Percentiles rank a stretch among this genome's conserved stretches.
These are phyloP conservation scores for Mycena amicta DNA, from an alignment of 768 basidiomycete genomes.

Conservation along the genomic window DNA sequence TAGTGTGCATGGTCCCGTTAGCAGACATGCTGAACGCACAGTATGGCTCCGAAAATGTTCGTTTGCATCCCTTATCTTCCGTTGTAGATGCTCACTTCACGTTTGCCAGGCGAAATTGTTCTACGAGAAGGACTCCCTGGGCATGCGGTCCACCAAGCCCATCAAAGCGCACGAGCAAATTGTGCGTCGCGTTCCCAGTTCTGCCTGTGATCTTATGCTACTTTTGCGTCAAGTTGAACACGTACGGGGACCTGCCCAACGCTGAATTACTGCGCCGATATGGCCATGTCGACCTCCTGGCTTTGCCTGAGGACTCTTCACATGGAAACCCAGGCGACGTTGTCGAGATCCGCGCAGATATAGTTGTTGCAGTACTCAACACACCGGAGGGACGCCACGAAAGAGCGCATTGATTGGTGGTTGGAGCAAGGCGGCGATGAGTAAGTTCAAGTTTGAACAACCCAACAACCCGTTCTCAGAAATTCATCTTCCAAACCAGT, in stretches of 20 bases:
- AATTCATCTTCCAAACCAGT: constrained; percentile 37
- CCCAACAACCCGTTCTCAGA: constrained; percentile 3
- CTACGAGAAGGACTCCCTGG: constrained; percentile 68
- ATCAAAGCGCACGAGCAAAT: constrained; percentile 87
- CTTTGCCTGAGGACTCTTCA: constrained; percentile 33
- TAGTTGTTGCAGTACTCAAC: constrained; percentile 51
- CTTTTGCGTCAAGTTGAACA: constrained; percentile 72
- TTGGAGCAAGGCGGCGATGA: constrained; percentile 89
- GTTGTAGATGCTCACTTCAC: background rate
- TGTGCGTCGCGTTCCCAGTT: constrained; percentile 55
- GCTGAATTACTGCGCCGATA: constrained; percentile 92
- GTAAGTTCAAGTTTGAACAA: constrained; percentile 62
- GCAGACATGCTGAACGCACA: constrained; percentile 96
- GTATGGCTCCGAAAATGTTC: constrained; percentile 81
- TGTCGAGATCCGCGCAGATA: constrained; percentile 74
- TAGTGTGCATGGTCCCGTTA: constrained; percentile 90
- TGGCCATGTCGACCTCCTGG: constrained; percentile 85
- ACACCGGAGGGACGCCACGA: constrained; percentile 28
- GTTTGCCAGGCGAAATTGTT: constrained; percentile 78
- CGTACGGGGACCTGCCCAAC: constrained; percentile 92
- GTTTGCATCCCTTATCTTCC: constrained; percentile 30
- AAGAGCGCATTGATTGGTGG: constrained; percentile 90
- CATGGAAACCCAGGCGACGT: constrained; percentile 78
- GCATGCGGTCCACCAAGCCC: constrained; percentile 78
- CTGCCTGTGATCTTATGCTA: no score